These are phyloP conservation scores for Sphenostylis stenocarpa DNA, from an alignment of 306 rosid genomes.

Conservation along the genomic window DNA sequence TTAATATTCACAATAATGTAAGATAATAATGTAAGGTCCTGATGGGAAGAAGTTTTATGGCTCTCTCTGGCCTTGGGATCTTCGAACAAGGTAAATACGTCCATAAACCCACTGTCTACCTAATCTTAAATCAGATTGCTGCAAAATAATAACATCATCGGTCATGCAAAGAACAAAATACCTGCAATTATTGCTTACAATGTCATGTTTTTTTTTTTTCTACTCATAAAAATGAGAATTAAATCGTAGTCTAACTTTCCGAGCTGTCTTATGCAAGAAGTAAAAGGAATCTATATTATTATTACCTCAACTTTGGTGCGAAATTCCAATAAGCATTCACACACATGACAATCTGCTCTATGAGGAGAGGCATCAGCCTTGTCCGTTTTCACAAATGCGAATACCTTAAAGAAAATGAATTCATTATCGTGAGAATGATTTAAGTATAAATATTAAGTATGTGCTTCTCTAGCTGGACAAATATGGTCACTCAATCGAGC, in stretches of 20 bases:
- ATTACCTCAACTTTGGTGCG: constrained; percentile 69
- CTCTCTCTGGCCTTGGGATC: constrained; percentile 44
- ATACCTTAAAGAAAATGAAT: constrained; percentile 54
- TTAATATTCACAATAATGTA: constrained; percentile 29
- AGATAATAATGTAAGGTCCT: no score
- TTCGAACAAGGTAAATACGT: constrained; percentile 65
- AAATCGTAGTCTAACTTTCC: background rate
- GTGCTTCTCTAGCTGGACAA: background rate
- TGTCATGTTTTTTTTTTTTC: background rate
- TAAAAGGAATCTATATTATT: constrained; percentile 10
- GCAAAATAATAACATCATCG: constrained; percentile 29
- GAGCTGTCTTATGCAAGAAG: background rate
- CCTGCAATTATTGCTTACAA: background rate
- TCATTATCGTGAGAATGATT: background rate
- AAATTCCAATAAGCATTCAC: constrained; percentile 72
- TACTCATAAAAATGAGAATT: background rate
- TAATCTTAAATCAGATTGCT: constrained; percentile 55
- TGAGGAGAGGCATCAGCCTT: constrained; percentile 53
- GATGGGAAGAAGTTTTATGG: constrained; percentile 23
- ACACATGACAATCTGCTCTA: constrained; percentile 84
- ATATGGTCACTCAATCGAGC: background rate
- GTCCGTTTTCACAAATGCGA: constrained; percentile 75
- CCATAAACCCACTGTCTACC: constrained; percentile 79
- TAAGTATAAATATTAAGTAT: background rate
- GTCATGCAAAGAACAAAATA: background rate